Percentiles rank a stretch among this genome's conserved stretches.
phyloP scores from a whole-genome alignment of 1,284 basidiomycete genomes.

The Pseudozyma thailandica region DNA sequence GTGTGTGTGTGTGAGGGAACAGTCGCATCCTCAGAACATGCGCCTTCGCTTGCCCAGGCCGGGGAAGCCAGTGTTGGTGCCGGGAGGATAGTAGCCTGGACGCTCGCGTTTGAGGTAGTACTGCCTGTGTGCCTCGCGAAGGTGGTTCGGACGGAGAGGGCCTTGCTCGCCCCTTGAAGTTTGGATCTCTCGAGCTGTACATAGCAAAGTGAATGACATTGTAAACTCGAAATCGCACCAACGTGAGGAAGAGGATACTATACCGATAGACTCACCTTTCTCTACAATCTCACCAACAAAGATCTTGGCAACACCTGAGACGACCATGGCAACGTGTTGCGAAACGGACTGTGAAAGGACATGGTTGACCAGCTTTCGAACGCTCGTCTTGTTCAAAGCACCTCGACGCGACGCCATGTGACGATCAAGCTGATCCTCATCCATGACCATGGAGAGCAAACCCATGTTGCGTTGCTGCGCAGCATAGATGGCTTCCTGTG shows the following conservation, averaged over 20 bases:
- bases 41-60: conserved; percentile 58
- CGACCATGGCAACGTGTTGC: conserved; percentile 84
- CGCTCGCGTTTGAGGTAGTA: conserved; percentile 80
- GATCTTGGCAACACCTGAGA: conserved; percentile 87
- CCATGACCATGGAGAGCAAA: conserved; percentile 86
- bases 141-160: conserved; percentile 83
- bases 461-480: conserved; percentile 68
- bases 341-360: conserved; percentile 80
- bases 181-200: conserved; percentile 79
- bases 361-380: conserved; percentile 87
- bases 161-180: conserved; percentile 77
- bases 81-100: conserved; percentile 62
- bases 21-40: conserved; percentile 59
- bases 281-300: conserved; percentile 93
- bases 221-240: no score
- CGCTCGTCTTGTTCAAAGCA: conserved; percentile 82
- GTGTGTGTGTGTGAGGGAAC: no score
- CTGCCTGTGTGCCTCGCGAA: conserved; percentile 84
- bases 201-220: neutral
- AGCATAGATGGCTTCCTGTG: conserved; percentile 65
- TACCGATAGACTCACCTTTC: conserved; percentile 74
- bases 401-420: conserved; percentile 87
- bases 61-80: conserved; percentile 48
- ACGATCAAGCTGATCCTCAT: conserved; percentile 82
- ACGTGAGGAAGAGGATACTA: no score